Evolutionary conservation across 768 basidiomycete genomes (phyloP), one percentile per base, ranked within the genome.

Genomic region (Termitomyces eurrhizus): DNA sequence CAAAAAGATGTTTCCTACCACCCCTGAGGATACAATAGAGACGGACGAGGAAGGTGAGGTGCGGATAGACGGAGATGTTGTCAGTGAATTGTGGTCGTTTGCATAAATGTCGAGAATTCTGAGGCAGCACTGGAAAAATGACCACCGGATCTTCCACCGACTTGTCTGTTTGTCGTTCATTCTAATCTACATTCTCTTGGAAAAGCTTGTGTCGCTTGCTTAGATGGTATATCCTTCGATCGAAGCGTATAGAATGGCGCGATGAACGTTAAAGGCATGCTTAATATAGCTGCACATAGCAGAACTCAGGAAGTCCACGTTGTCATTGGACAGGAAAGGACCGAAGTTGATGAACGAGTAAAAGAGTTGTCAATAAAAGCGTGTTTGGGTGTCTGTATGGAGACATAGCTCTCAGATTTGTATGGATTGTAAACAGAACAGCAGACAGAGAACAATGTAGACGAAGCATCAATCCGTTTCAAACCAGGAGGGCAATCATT

Each of bases 51-150:
- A 54, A 12, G 54, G 46, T 32, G 54, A 44, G 24, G 52, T 60
- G 18, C 37, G 26, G 13, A 29, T 42, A 46, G 64, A 60, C 50
- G 56, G 50, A 42, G 59, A 63, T 49, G 35, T 41, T 48, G 51
- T 63, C 48, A 44, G 35, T 35, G 58, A 60, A 21, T 45, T 63
- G 21, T 63, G 62, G 62, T 41, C 29, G 7, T 57, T 63, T 35
- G 51, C 59, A 41, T 63, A 46, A 57, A 48, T 11, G 8, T 21
- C 21, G 21, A 13, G 48, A 37, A n/a, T 41, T 33, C 29, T 13
- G 14, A 32, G 9, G 9, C 3, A 16, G 16, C 48, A 44, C 9
- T 21, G 42, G 29, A 8, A 18, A 12, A 52, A 39, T 52, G 14
- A 26, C 7, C 7, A 36, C 36, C 16, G 13, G 36, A 33, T 3